Evolutionary conservation across 768 basidiomycete genomes (phyloP).

Genomic region (Vararia minispora): DNA sequence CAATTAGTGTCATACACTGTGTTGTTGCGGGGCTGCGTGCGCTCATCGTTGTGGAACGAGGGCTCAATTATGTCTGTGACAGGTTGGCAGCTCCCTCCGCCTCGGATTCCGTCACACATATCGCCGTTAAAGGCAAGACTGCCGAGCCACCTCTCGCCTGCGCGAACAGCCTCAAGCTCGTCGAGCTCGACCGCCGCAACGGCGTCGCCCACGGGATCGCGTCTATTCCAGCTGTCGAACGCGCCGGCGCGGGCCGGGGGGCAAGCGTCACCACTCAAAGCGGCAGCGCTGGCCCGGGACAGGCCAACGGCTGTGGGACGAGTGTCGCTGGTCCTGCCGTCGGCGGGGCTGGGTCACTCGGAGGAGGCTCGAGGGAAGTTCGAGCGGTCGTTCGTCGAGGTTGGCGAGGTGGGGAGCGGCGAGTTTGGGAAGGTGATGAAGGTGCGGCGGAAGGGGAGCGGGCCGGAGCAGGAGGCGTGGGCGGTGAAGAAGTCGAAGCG

Average conservation of each 20-base stretch:
- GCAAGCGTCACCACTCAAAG: conserved; percentile 1
- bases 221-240: background rate
- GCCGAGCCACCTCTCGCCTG: conserved; percentile 24
- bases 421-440: conserved; percentile 92
- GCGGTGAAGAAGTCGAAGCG: conserved; percentile 93
- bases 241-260: conserved; percentile 1
- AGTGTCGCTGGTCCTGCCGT: conserved; percentile 6
- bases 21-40: conserved; percentile 1
- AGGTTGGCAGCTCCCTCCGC: conserved; percentile 50
- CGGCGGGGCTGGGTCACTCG: conserved; percentile 9
- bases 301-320: conserved; percentile 14
- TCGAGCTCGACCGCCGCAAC: conserved; percentile 33
- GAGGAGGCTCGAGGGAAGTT: conserved; percentile 55
- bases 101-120: conserved; percentile 34
- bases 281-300: background rate
- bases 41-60: background rate
- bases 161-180: conserved; percentile 45
- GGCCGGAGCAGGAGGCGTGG: conserved; percentile 34
- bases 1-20: conserved; percentile 2
- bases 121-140: conserved; percentile 33
- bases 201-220: conserved; percentile 2
- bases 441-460: conserved; percentile 54
- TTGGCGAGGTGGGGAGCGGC: conserved; percentile 79
- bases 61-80: conserved; percentile 11
- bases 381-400: conserved; percentile 68